These are phyloP conservation scores for Candida krabiensis DNA, from an alignment of 805 yeast genomes.

Conservation along the genomic window DNA sequence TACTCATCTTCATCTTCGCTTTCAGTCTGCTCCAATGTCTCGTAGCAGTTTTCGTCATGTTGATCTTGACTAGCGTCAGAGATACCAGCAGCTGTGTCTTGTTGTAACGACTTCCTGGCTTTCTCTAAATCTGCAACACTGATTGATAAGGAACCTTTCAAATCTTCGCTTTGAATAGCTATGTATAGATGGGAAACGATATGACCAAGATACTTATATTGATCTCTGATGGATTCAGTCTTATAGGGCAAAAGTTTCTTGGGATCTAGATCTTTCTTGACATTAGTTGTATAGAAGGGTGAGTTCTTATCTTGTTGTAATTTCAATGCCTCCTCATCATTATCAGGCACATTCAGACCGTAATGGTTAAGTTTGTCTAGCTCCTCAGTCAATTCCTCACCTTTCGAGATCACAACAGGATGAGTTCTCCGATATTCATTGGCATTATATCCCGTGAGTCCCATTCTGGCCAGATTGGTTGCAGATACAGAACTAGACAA, in stretches of 20 bases:
- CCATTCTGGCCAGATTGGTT: conserved; percentile 14
- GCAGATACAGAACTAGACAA: conserved; percentile 27
- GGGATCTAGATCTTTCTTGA: conserved; percentile 21
- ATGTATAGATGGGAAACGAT: conserved; percentile 79
- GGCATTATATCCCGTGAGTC: conserved; percentile 4
- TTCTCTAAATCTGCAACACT: conserved; percentile 66
- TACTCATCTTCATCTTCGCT: conserved; percentile 36
- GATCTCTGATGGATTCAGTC: conserved; percentile 66
- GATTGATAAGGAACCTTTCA: conserved; percentile 67
- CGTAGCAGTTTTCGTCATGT: conserved; percentile 51
- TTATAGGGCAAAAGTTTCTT: conserved; percentile 60
- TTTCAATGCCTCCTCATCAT: conserved; percentile 35
- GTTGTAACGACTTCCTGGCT: conserved; percentile 21
- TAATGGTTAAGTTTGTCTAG: conserved; percentile 26
- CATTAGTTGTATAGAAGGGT: conserved; percentile 23
- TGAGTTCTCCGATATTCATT: conserved; percentile 1
- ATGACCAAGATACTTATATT: conserved; percentile 71
- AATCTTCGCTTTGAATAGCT: conserved; percentile 71
- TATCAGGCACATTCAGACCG: conserved; percentile 61
- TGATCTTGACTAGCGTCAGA: conserved; percentile 29
- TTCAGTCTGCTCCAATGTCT: conserved; percentile 42
- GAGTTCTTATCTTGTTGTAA: conserved; percentile 24
- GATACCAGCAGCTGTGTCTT: conserved; percentile 31
- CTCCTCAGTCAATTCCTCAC: conserved; percentile 19
- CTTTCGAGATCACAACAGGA: not conserved